Conservation (phyloP, 805 yeast genomes). For the Suhomyces sp. region DNA sequence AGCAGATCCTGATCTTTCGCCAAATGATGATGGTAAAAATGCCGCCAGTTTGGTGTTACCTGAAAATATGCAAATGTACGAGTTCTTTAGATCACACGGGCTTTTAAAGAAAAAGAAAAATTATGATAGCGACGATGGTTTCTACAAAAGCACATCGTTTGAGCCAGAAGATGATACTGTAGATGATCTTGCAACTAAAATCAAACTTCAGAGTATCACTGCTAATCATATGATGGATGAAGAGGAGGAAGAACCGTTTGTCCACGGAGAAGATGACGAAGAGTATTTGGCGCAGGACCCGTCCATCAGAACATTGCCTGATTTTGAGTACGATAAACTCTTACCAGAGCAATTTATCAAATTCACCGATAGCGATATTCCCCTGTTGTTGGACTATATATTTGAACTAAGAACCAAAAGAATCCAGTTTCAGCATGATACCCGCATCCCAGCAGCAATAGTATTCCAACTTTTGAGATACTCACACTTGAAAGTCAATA, state of each 20-base stretch:
- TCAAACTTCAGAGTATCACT: slow-evolving; percentile 32
- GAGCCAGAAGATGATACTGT: slow-evolving; percentile 11
- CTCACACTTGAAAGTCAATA: slow-evolving; percentile 56
- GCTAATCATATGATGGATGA: slow-evolving; percentile 7
- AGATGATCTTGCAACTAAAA: slow-evolving; percentile 33
- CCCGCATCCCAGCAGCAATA: slow-evolving; percentile 65
- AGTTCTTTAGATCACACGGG: slow-evolving; percentile 54
- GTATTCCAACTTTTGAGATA: slow-evolving; percentile 69
- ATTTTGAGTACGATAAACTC: slow-evolving; percentile 56
- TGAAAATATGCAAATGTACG: slow-evolving; percentile 50
- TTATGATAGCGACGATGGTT: slow-evolving; percentile 9
- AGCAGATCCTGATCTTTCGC: slow-evolving; percentile 55
- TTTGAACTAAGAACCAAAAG: slow-evolving; percentile 43
- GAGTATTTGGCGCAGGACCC: slow-evolving; percentile 25
- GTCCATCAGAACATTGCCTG: slow-evolving; percentile 24
- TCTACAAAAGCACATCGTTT: slow-evolving; percentile 4
- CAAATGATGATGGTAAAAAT: slow-evolving; percentile 34
- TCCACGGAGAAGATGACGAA: slow-evolving; percentile 25
- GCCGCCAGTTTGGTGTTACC: slow-evolving; percentile 60
- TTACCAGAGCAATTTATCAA: slow-evolving; percentile 58
- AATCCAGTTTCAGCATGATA: slow-evolving; percentile 38
- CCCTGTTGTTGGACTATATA: slow-evolving; percentile 46
- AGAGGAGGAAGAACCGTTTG: slow-evolving; percentile 17
- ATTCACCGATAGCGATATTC: slow-evolving; percentile 58
- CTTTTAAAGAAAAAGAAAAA: slow-evolving; percentile 14